Evolutionary conservation across 2,329 filamentous ascomycete species (phyloP).

Genomic region (Cladophialophora exuberans): DNA sequence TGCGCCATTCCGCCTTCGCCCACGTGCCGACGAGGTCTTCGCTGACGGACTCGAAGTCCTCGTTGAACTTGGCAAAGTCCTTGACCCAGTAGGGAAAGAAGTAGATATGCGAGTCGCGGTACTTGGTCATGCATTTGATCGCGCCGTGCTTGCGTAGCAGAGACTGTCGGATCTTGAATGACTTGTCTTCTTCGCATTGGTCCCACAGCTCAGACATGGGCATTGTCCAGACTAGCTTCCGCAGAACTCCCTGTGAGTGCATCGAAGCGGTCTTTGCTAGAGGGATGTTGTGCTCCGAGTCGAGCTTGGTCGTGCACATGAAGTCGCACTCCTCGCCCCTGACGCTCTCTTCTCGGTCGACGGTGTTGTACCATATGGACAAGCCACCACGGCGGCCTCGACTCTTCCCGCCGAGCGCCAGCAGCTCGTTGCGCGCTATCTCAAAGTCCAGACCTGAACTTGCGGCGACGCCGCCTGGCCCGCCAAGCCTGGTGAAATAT

Average conservation of each 20-base stretch:
- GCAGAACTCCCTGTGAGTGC: conserved; percentile 52
- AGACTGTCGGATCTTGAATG: conserved; percentile 73
- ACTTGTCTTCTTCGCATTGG: conserved; percentile 66
- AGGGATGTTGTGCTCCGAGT: conserved; percentile 52
- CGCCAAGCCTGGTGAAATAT: conserved; percentile 85
- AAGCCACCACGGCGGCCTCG: conserved; percentile 74
- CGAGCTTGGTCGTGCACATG: conserved; percentile 73
- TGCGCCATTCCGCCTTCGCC: conserved; percentile 93
- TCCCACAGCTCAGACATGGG: conserved; percentile 90
- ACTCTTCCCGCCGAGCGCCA: conserved; percentile 57
- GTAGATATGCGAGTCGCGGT: conserved; percentile 92
- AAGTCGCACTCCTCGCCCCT: conserved; percentile 96
- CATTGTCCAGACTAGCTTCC: conserved; percentile 79
- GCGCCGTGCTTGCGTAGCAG: conserved; percentile 75
- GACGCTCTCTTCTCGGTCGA: conserved; percentile 68
- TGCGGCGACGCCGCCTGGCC: conserved; percentile 56
- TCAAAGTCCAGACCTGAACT: conserved; percentile 47
- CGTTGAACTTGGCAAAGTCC: conserved; percentile 78
- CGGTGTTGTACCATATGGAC: conserved; percentile 89
- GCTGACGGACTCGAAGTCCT: conserved; percentile 81
- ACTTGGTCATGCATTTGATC: conserved; percentile 78
- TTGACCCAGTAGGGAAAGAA: conserved; percentile 91
- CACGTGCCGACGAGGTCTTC: conserved; percentile 95
- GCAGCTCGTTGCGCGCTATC: conserved; percentile 47
- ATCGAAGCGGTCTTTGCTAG: conserved; percentile 63